Percentiles rank a stretch among this genome's conserved stretches.
Conservation (phyloP, 805 yeast genomes). For the Vanderwaltozyma verrucispora region DNA sequence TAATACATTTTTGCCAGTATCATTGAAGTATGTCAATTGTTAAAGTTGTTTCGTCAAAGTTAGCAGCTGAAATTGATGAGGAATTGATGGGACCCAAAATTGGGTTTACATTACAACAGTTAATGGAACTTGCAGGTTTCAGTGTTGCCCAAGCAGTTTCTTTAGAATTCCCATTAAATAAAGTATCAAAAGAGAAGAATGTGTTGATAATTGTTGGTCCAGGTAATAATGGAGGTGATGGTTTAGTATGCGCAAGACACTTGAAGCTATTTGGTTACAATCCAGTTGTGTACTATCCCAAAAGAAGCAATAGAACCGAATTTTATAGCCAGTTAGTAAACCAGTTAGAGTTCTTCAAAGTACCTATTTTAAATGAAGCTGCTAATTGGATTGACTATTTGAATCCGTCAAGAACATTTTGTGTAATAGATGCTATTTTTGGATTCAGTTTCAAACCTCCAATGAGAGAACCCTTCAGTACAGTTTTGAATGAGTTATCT, state of each 20-base stretch:
- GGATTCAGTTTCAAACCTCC: slow-evolving; percentile 94
- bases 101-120: slow-evolving; percentile 25
- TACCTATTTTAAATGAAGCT: slow-evolving; percentile 42
- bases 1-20: too few relatives aligned
- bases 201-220: slow-evolving; percentile 83
- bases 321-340: slow-evolving; percentile 50
- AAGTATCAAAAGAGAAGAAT: slow-evolving; percentile 29
- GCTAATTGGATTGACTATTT: slow-evolving; percentile 22
- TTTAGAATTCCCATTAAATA: slow-evolving; percentile 43
- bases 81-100: slow-evolving; percentile 79
- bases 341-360: slow-evolving; percentile 57
- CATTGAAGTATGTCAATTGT: slow-evolving; percentile 9
- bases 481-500: slow-evolving; percentile 34
- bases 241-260: slow-evolving; percentile 91
- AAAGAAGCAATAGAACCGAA: slow-evolving; percentile 40
- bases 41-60: slow-evolving; percentile 35
- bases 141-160: slow-evolving; percentile 85
- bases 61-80: slow-evolving; percentile 69
- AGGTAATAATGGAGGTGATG: slow-evolving; percentile 96
- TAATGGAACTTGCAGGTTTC: slow-evolving; percentile 94
- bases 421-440: slow-evolving; percentile 72
- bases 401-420: slow-evolving; percentile 30
- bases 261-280: slow-evolving; percentile 66
- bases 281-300: slow-evolving; percentile 77
- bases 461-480: slow-evolving; percentile 64